A percentile compares a stretch with the other conserved stretches of the same genome.
phyloP scores from a whole-genome alignment of 2,329 filamentous ascomycete species.

The Tolypocladium sp. region DNA sequence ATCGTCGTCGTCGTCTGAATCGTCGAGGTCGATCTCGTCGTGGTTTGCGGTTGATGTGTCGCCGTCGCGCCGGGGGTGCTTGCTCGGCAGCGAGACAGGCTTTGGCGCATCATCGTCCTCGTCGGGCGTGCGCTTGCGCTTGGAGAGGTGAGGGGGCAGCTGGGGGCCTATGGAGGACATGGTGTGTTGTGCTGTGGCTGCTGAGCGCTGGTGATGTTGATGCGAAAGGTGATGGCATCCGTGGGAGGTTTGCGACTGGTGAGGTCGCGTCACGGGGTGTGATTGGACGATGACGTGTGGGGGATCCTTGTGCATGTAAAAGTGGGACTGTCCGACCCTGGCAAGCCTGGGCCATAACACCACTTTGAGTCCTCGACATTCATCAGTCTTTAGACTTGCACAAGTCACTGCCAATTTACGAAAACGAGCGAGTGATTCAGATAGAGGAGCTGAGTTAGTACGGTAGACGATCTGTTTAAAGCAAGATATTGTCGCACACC shows the following conservation, averaged over 20 bases:
- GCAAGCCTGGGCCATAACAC: too few relatives aligned
- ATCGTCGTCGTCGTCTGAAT: conserved; percentile 28
- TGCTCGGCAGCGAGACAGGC: conserved; percentile 21
- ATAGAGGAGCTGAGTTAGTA: too few relatives aligned
- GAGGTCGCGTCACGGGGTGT: background rate
- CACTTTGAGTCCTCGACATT: background rate
- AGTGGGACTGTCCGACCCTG: background rate
- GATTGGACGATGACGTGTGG: background rate
- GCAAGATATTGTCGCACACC: too few relatives aligned
- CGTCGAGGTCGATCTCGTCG: conserved; percentile 38
- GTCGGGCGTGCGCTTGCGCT: conserved; percentile 48
- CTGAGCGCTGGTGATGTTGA: background rate
- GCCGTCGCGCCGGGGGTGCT: conserved; percentile 23
- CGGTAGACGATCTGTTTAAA: too few relatives aligned
- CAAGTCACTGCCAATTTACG: background rate
- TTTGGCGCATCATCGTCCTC: conserved; percentile 27
- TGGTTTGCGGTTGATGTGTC: conserved; percentile 26
- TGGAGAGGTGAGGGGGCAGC: conserved; percentile 57
- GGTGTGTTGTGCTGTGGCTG: conserved; percentile 7
- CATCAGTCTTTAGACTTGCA: background rate
- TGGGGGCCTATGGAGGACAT: conserved; percentile 66
- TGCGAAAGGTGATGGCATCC: background rate
- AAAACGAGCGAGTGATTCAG: too few relatives aligned
- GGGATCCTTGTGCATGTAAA: background rate
- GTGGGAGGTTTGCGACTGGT: background rate